A percentile compares a stretch with the other conserved stretches of the same genome.
phyloP scores from a whole-genome alignment of 2,329 filamentous ascomycete species.

The Endothia cerciana region DNA sequence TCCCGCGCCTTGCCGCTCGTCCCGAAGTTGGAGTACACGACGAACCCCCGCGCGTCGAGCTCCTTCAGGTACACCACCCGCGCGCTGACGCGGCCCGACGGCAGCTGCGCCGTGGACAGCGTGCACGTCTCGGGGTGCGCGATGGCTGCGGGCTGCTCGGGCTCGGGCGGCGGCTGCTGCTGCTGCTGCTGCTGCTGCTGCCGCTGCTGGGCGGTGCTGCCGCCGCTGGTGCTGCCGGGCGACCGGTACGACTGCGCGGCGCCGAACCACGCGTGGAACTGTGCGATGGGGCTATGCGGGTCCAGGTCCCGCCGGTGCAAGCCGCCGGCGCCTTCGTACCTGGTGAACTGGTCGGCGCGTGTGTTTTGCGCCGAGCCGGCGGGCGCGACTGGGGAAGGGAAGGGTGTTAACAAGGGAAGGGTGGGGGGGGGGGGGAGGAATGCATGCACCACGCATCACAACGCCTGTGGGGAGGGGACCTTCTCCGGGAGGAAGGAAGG shows the following conservation, averaged over 20 bases:
- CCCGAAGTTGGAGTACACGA: constrained; percentile 92
- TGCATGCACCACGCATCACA: too few relatives aligned
- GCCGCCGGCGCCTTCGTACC: constrained; percentile 50
- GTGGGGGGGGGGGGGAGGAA: constrained; percentile 12
- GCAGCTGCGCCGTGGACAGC: constrained; percentile 81
- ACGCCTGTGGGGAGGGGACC: too few relatives aligned
- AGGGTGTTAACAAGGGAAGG: constrained; percentile 29
- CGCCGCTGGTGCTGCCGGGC: constrained; percentile 12
- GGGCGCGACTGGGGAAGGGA: constrained; percentile 59
- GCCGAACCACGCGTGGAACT: constrained; percentile 91
- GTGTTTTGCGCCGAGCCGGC: constrained; percentile 58
- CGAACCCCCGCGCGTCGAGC: constrained; percentile 80
- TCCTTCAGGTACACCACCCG: constrained; percentile 96
- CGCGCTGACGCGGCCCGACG: constrained; percentile 80
- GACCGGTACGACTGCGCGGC: constrained; percentile 59
- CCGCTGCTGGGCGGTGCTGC: not conserved
- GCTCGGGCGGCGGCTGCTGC: constrained; percentile 40
- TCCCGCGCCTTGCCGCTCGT: constrained; percentile 73
- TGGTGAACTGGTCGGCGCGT: constrained; percentile 78
- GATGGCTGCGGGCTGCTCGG: too few relatives aligned
- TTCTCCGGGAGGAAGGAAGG: not conserved
- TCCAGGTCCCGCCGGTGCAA: constrained; percentile 66
- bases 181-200: not conserved
- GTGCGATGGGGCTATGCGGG: constrained; percentile 67
- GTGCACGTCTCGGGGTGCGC: constrained; percentile 87